These are phyloP conservation scores for Phytophthora brassicae DNA, from an alignment of 352 stramenopile species.

Conservation along the genomic window DNA sequence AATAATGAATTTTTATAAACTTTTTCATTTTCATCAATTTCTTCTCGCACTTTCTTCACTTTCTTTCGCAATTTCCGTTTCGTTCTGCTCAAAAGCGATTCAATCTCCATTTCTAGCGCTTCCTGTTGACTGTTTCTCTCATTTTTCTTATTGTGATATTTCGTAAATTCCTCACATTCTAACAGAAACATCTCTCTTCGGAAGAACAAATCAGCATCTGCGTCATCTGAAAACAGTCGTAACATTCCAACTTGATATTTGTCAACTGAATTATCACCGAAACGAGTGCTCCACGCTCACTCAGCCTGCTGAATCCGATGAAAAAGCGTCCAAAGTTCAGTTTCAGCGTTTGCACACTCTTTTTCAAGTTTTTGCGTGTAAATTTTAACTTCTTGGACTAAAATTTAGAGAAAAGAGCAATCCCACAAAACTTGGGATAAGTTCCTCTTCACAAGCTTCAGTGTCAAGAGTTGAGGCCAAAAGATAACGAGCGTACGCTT, in stretches of 20 bases:
- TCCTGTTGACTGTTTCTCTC: constrained; percentile 7
- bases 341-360: constrained; percentile 38
- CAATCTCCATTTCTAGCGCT: constrained; percentile 8
- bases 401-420: constrained; percentile 60
- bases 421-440: constrained; percentile 62
- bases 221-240: constrained; percentile 43
- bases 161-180: constrained; percentile 27
- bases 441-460: constrained; percentile 39
- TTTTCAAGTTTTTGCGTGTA: constrained; percentile 45
- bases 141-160: not conserved
- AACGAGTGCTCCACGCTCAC: constrained; percentile 10
- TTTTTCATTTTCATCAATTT: constrained; percentile 31
- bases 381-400: constrained; percentile 29
- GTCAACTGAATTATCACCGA: not conserved
- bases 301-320: constrained; percentile 30
- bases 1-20: constrained; percentile 35
- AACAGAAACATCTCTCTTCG: constrained; percentile 44
- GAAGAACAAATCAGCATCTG: constrained; percentile 57
- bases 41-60: constrained; percentile 54
- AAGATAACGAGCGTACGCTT: constrained; percentile 50
- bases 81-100: constrained; percentile 11
- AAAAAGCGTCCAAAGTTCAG: constrained; percentile 37
- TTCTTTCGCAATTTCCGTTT: constrained; percentile 58
- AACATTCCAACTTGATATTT: constrained; percentile 25
- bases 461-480: constrained; percentile 51